These are phyloP conservation scores for Lactifluus piperatus DNA, from an alignment of 768 basidiomycete genomes.

Conservation along the genomic window DNA sequence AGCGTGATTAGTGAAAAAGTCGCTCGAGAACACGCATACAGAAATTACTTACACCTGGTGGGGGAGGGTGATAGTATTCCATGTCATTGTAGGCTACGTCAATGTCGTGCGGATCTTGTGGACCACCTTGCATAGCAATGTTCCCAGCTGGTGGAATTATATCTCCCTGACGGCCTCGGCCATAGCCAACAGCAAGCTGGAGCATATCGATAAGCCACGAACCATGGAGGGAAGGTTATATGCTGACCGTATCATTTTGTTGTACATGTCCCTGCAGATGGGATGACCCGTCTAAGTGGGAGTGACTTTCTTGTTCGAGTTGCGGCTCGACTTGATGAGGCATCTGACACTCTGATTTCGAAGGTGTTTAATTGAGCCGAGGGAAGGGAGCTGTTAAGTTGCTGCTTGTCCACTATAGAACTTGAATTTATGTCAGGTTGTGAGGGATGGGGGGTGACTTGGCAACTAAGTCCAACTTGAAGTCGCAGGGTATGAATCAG, in stretches of 20 bases:
- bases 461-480: no score
- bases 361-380: no score
- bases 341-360: no score
- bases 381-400: no score
- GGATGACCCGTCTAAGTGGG: no score
- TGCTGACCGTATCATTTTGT: background rate
- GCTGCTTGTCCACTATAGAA: no score
- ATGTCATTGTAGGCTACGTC: background rate
- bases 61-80: background rate
- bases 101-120: background rate
- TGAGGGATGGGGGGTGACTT: no score
- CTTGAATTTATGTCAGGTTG: no score
- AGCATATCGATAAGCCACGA: background rate
- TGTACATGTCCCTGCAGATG: no score
- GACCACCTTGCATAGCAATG: background rate
- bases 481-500: no score
- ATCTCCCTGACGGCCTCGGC: background rate
- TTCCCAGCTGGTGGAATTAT: background rate
- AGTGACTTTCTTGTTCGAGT: no score
- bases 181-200: background rate
- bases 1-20: background rate
- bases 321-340: no score
- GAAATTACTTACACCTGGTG: background rate
- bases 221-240: background rate
- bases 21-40: background rate